phyloP scores from a whole-genome alignment of 306 rosid species.

The Trifolium dubium region DNA sequence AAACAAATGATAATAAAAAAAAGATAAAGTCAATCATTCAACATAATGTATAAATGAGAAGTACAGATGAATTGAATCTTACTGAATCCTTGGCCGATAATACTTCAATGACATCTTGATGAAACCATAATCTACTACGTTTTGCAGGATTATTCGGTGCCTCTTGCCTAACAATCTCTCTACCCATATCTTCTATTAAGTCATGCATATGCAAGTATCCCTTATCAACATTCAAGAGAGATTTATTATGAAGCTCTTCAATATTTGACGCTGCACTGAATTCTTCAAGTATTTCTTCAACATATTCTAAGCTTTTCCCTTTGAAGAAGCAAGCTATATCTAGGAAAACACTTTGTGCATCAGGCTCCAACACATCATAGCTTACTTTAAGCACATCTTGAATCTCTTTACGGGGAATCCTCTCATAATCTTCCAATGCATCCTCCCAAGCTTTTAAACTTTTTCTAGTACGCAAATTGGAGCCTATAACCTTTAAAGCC shows the following conservation, averaged over 20 bases:
- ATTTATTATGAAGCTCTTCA: background rate
- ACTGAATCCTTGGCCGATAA: background rate
- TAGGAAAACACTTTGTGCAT: slow-evolving; percentile 1
- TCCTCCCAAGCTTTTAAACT: background rate
- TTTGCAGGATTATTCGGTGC: background rate
- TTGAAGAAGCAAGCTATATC: slow-evolving; percentile 42
- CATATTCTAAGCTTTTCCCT: slow-evolving; percentile 18
- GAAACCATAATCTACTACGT: slow-evolving; percentile 36
- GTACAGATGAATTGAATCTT: background rate
- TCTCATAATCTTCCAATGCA: background rate
- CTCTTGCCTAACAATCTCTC: slow-evolving; percentile 25
- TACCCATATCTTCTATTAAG: slow-evolving; percentile 25
- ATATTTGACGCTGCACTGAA: background rate
- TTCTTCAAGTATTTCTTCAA: background rate
- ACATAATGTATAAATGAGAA: background rate
- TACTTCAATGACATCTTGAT: slow-evolving; percentile 3
- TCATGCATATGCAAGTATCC: background rate
- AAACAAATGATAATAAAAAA: background rate
- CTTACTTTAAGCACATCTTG: slow-evolving; percentile 17
- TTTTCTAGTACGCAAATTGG: background rate
- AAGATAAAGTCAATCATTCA: background rate
- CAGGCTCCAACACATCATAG: background rate
- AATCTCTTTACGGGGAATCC: background rate
- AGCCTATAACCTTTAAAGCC: slow-evolving; percentile 12
- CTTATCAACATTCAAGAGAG: background rate